Evolutionary conservation across 2,329 filamentous ascomycete species (phyloP), one percentile per base, ranked within the genome.

Genomic region (Fusarium paranaense): DNA sequence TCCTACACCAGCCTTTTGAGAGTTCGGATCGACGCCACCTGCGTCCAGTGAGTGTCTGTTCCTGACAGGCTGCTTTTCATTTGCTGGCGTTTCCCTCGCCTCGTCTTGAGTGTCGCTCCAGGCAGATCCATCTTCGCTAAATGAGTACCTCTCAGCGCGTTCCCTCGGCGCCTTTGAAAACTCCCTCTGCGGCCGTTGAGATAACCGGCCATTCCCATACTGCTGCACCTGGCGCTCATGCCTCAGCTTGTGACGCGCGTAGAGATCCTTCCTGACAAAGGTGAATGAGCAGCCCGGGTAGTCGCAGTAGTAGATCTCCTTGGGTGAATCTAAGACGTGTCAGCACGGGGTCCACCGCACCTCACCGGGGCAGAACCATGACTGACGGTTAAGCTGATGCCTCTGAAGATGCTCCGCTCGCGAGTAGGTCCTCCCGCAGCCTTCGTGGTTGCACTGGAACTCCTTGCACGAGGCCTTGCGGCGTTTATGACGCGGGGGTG

Each of bases 401-500:
- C 77, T 69, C 52, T 79, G 77, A 11, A 79, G 76, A 52, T 79
- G 77, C 45, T 79, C 77, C 38, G 77, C 77, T 42, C 77, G 74
- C 27, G 77, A 79, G 32, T 79, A 79, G 20, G 77, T 79, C 62
- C 77, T 74, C 40, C 77, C 77, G 47, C 77, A 79, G 61, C 77
- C 77, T 67, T 79, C 77, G 64, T 79, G 77, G 59, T 77, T 79
- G 76, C 77, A 79, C 50, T 79, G 77, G 25, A 79, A 79, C 71
- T 79, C 77, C 66, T 79, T 79, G 75, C 77, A 79, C 11, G 77
- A 78, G 35, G 77, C 70, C 71, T 79, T 79, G 77, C 77, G 77
- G 73, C 77, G 77, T 78, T 79, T 79, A 74, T 79, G 77, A 37
- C 77, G 77, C 71, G 74, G 74, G 66, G 77, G 77, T 56, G 77